Conservation (phyloP, 2,329 filamentous ascomycete genomes). For the Didymella pinodella region DNA sequence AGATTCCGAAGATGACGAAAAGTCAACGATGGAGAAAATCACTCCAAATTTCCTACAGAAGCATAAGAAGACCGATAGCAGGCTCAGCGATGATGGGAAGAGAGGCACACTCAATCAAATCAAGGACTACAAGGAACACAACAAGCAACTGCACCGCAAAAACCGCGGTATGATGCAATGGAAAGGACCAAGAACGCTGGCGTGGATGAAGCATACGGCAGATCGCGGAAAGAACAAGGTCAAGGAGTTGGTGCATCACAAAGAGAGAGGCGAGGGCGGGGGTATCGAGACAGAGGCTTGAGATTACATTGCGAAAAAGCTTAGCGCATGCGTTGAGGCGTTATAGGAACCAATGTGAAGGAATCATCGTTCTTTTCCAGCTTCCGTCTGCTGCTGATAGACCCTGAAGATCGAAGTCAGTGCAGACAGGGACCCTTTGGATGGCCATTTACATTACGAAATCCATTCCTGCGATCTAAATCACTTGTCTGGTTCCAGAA, state of each 20-base stretch:
- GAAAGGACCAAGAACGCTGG: slow-evolving; percentile 63
- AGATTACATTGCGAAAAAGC: background rate
- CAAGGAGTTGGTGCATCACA: slow-evolving; percentile 62
- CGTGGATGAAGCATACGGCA: slow-evolving; percentile 68
- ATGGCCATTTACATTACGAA: background rate
- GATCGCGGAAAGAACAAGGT: slow-evolving; percentile 59
- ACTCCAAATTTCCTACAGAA: slow-evolving; percentile 36
- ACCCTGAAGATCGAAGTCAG: background rate
- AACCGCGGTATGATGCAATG: slow-evolving; percentile 79
- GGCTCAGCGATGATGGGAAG: slow-evolving; percentile 47
- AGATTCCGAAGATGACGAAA: slow-evolving; percentile 31
- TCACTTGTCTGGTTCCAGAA: background rate
- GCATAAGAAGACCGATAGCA: slow-evolving; percentile 33
- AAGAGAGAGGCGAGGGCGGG: slow-evolving; percentile 60
- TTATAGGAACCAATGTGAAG: background rate
- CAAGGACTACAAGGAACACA: slow-evolving; percentile 59
- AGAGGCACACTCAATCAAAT: slow-evolving; percentile 61
- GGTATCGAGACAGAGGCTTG: slow-evolving; percentile 75
- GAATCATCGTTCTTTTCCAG: background rate
- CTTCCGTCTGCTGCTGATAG: background rate
- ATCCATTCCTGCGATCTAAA: background rate
- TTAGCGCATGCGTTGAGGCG: slow-evolving; percentile 12
- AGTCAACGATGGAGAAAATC: slow-evolving; percentile 28
- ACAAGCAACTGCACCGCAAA: slow-evolving; percentile 52
- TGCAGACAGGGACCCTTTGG: background rate